phyloP scores from a whole-genome alignment of 208 protist genomes.

The Leishmania tarentolae region DNA sequence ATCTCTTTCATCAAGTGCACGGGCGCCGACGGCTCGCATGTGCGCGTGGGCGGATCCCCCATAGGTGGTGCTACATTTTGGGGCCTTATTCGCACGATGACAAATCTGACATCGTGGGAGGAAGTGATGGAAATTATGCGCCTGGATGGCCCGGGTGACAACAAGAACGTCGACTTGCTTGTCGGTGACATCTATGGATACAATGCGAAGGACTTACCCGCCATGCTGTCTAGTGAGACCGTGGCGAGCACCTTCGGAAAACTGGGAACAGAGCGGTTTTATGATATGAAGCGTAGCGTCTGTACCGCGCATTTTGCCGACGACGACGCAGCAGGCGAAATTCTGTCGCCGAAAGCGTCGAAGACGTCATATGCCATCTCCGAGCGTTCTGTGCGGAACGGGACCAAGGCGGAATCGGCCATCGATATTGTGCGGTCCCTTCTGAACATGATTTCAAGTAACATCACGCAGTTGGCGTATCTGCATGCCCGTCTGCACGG shows the following conservation, averaged over 20 bases:
- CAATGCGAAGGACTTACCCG: conserved; percentile 86
- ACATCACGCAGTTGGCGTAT: conserved; percentile 96
- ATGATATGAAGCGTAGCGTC: conserved; percentile 32
- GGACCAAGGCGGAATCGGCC: conserved; percentile 34
- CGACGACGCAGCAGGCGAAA: conserved; percentile 40
- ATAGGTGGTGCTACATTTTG: conserved; percentile 98
- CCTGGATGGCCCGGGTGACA: conserved; percentile 92
- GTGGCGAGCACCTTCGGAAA: conserved; percentile 92
- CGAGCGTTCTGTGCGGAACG: conserved; percentile 14
- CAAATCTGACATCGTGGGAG: conserved; percentile 92
- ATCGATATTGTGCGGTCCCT: conserved; percentile 92
- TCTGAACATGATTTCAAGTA: conserved; percentile 96
- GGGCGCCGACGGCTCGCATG: conserved; percentile 77
- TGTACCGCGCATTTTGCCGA: conserved; percentile 36
- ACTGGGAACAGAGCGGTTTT: conserved; percentile 76
- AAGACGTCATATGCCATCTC: conserved; percentile 9
- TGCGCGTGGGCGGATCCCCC: conserved; percentile 94
- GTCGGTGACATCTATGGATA: conserved; percentile 99
- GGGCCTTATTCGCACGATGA: conserved; percentile 95
- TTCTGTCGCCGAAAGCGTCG: conserved; percentile 30
- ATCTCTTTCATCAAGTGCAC: conserved; percentile 96
- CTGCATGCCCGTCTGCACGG: conserved; percentile 92
- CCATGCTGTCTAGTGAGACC: conserved; percentile 85
- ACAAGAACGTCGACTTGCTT: conserved; percentile 95
- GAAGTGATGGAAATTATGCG: conserved; percentile 95